These are phyloP conservation scores for Trametes villosa DNA, from an alignment of 768 basidiomycete species.

Conservation along the genomic window DNA sequence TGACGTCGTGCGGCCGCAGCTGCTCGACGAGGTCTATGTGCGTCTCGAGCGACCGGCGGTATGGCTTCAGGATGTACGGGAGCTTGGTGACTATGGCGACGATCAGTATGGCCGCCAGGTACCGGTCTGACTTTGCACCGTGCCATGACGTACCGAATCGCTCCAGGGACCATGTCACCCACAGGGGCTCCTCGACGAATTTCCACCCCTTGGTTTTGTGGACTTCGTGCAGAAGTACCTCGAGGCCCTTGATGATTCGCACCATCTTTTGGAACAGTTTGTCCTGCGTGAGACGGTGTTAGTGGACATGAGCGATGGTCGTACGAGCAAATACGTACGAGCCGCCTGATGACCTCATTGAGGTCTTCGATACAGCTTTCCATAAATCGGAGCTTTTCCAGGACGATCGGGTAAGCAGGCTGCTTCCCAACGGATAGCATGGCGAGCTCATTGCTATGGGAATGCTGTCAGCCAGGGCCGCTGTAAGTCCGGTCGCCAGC, in stretches of 20 bases:
- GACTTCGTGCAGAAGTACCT: constrained; percentile 67
- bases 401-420: constrained; percentile 63
- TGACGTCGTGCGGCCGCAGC: constrained; percentile 65
- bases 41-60: constrained; percentile 66
- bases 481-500: not conserved
- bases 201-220: constrained; percentile 70
- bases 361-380: constrained; percentile 65
- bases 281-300: constrained; percentile 47
- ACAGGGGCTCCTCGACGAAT: constrained; percentile 77
- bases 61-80: constrained; percentile 59
- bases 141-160: constrained; percentile 63
- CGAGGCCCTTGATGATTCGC: constrained; percentile 63
- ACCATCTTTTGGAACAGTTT: constrained; percentile 75
- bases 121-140: not conserved
- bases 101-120: not conserved
- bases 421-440: constrained; percentile 52
- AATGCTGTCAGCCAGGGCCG: not conserved
- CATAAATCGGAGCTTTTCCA: constrained; percentile 69
- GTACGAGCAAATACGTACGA: constrained; percentile 51
- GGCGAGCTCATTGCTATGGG: constrained; percentile 63
- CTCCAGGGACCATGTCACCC: constrained; percentile 82
- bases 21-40: constrained; percentile 59
- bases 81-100: constrained; percentile 54
- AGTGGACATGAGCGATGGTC: not conserved
- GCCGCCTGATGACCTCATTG: constrained; percentile 60